phyloP scores from a whole-genome alignment of 2,329 filamentous ascomycete species.

The Blastomyces gilchristii region DNA sequence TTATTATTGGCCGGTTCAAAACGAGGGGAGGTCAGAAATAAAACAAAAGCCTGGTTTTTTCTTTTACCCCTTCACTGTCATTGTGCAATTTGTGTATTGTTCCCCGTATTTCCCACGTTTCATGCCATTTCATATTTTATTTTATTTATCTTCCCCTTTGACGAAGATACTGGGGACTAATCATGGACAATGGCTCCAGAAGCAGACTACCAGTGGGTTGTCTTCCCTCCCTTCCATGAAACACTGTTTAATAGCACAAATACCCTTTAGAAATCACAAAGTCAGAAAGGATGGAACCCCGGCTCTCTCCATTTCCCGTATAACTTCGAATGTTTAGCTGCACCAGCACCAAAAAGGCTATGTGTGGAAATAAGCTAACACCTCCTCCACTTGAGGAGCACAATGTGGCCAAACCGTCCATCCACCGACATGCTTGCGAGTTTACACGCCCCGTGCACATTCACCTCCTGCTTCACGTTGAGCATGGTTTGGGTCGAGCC shows the following conservation, averaged over 20 bases:
- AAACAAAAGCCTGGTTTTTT: no score
- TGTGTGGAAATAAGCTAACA: not conserved
- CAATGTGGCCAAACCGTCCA: not conserved
- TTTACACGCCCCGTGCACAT: not conserved
- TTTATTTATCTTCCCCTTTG: no score
- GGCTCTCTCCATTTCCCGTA: not conserved
- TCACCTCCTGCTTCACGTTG: slow-evolving; percentile 6
- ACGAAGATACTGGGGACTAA: no score
- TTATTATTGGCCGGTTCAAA: no score
- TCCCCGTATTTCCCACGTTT: no score
- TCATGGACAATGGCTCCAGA: not conserved
- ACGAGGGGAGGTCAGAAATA: no score
- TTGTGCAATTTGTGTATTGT: no score
- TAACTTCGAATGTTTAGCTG: not conserved
- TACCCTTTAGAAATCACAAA: not conserved
- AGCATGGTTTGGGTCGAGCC: slow-evolving; percentile 2
- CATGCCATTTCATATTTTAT: no score
- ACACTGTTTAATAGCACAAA: not conserved
- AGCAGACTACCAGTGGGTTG: not conserved
- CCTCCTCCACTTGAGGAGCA: slow-evolving; percentile 6
- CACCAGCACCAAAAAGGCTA: not conserved
- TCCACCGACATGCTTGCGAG: slow-evolving; percentile 6
- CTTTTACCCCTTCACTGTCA: no score
- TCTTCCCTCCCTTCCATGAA: not conserved
- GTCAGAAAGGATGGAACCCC: no score